A percentile compares a stretch with the other conserved stretches of the same genome.
Evolutionary conservation across 805 yeast species (phyloP).

Genomic region (Candida lessepsii): DNA sequence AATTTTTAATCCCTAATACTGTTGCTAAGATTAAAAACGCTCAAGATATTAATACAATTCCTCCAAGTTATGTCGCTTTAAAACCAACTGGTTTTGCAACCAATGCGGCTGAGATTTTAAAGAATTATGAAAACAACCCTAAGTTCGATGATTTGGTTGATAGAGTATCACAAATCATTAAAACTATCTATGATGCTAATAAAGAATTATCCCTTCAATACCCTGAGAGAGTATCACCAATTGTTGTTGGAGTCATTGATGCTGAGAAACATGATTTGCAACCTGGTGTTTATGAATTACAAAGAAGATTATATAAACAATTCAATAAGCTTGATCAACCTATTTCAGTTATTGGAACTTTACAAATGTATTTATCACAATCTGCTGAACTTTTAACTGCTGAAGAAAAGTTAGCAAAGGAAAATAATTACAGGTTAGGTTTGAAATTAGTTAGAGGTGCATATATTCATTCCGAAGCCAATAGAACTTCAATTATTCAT

Average conservation of each 20-base stretch:
- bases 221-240: conserved; percentile 69
- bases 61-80: conserved; percentile 89
- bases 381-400: conserved; percentile 57
- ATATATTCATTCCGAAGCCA: conserved; percentile 83
- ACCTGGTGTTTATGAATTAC: conserved; percentile 87
- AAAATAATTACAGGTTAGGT: conserved; percentile 69
- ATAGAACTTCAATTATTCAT: conserved; percentile 67
- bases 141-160: conserved; percentile 57
- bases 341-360: conserved; percentile 79
- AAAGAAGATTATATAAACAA: conserved; percentile 71
- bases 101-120: conserved; percentile 72
- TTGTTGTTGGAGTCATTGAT: conserved; percentile 77
- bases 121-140: conserved; percentile 46
- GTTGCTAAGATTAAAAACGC: conserved; percentile 49
- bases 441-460: conserved; percentile 95
- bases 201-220: conserved; percentile 44
- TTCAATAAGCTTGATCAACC: conserved; percentile 63
- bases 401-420: conserved; percentile 65
- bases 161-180: conserved; percentile 65
- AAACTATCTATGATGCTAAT: conserved; percentile 55
- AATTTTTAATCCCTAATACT: conserved; percentile 73
- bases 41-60: conserved; percentile 59
- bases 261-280: conserved; percentile 90
- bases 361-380: conserved; percentile 86
- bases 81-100: conserved; percentile 89